Evolutionary conservation across 805 yeast species (phyloP).

Genomic region (Suhomyces sp.): DNA sequence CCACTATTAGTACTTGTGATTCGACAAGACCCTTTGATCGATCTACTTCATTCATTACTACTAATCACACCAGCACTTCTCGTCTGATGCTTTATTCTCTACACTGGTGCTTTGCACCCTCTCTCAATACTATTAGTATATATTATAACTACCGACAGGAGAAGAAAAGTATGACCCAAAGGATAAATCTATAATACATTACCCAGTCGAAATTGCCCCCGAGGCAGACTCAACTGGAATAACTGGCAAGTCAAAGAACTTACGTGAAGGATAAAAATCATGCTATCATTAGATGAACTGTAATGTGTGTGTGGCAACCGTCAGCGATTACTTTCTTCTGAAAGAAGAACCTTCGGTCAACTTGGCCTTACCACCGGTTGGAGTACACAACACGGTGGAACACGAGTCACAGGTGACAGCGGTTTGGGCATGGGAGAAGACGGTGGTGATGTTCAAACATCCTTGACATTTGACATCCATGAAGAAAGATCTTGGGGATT

Average conservation of each 20-base stretch:
- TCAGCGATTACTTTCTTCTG: conserved; percentile 42
- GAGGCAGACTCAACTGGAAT: too few relatives aligned
- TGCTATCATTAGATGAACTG: conserved; percentile 5
- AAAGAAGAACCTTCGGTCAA: conserved; percentile 43
- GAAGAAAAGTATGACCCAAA: conserved; percentile 5
- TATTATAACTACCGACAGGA: not conserved
- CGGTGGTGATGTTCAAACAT: conserved; percentile 42
- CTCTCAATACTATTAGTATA: not conserved
- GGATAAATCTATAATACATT: conserved; percentile 7
- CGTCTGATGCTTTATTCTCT: too few relatives aligned
- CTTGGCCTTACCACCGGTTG: conserved; percentile 45
- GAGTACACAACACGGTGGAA: conserved; percentile 40
- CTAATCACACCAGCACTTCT: too few relatives aligned
- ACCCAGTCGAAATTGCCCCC: not conserved
- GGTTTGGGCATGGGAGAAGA: conserved; percentile 43
- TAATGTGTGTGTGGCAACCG: too few relatives aligned
- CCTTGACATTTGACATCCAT: conserved; percentile 46
- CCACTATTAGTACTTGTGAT: too few relatives aligned
- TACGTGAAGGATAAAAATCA: conserved; percentile 1
- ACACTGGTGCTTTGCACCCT: too few relatives aligned
- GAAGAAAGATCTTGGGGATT: conserved; percentile 42
- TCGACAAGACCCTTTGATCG: too few relatives aligned
- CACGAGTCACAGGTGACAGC: conserved; percentile 44
- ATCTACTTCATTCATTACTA: too few relatives aligned
- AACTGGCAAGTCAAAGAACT: conserved; percentile 1